A percentile compares a stretch with the other conserved stretches of the same genome.
These are phyloP conservation scores for Musa beccarii DNA, from an alignment of 176 grass and related monocot genomes.

Conservation along the genomic window DNA sequence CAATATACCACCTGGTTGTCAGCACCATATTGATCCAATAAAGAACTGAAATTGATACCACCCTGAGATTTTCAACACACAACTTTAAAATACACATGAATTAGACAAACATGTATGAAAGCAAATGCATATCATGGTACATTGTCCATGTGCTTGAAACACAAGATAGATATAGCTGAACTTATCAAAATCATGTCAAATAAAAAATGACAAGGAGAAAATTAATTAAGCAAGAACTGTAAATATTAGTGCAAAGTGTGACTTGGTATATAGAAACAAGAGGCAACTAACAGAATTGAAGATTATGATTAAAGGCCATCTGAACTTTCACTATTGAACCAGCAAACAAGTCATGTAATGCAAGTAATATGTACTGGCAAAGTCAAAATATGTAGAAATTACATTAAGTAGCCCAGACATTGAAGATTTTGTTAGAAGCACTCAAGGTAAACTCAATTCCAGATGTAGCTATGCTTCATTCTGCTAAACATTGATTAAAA, in stretches of 20 bases:
- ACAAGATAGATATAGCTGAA: not conserved
- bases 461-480: not conserved
- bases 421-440: not conserved
- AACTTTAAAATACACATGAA: not conserved
- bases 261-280: too few species aligned
- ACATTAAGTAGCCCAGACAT: slow-evolving; percentile 14
- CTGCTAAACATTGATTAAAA: not conserved
- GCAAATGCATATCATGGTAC: not conserved
- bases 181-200: not conserved
- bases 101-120: too few species aligned
- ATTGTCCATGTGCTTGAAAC: not conserved
- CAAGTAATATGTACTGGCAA: not conserved
- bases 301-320: too few species aligned
- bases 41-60: too few species aligned
- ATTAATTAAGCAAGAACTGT: too few species aligned
- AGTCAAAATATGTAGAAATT: not conserved
- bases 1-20: too few species aligned
- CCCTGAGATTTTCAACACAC: too few species aligned
- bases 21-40: too few species aligned
- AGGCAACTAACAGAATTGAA: too few species aligned
- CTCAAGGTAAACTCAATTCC: not conserved
- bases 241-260: too few species aligned
- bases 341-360: not conserved
- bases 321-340: not conserved
- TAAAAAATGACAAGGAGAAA: too few species aligned